These are phyloP conservation scores for Mycosphaerella arachidis DNA, from an alignment of 2,329 filamentous ascomycete genomes.

Conservation along the genomic window DNA sequence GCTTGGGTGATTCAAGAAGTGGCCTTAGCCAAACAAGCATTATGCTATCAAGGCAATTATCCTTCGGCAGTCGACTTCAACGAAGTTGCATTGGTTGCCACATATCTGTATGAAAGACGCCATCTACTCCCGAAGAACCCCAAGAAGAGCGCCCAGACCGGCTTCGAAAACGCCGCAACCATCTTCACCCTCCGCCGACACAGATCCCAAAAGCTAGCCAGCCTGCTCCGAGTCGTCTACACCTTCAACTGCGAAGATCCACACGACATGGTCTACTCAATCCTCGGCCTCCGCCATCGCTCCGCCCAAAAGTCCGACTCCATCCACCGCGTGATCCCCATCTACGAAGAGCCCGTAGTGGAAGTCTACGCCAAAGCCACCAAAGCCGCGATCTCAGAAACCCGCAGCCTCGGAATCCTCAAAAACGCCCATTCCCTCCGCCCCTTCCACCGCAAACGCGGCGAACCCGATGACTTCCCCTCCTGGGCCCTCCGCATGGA, in stretches of 20 bases:
- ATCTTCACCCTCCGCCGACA: conserved; percentile 5
- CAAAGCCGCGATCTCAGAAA: conserved; percentile 8
- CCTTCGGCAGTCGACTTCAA: conserved; percentile 5
- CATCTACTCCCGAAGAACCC: conserved; percentile 3
- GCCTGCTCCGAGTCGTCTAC: conserved; percentile 5
- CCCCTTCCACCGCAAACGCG: background rate
- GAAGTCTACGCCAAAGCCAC: conserved; percentile 13
- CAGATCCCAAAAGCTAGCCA: conserved; percentile 8
- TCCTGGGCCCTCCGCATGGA: conserved; percentile 9
- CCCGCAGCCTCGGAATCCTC: conserved; percentile 4
- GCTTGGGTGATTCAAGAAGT: conserved; percentile 15
- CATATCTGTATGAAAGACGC: conserved; percentile 6
- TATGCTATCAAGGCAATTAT: conserved; percentile 9
- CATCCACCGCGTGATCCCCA: conserved; percentile 3
- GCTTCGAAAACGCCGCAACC: conserved; percentile 7
- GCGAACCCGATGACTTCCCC: conserved; percentile 5
- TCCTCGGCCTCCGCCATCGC: conserved; percentile 6
- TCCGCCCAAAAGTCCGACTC: conserved; percentile 9
- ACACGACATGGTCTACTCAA: conserved; percentile 10
- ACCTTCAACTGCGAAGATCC: conserved; percentile 7
- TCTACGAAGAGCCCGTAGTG: conserved; percentile 9
- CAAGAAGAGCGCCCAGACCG: conserved; percentile 2
- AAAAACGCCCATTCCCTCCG: conserved; percentile 9
- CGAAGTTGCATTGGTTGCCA: conserved; percentile 3
- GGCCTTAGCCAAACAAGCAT: conserved; percentile 4